A percentile compares a stretch with the other conserved stretches of the same genome.
phyloP scores from a whole-genome alignment of 1,284 basidiomycete genomes.

The Cryptococcus sp. region DNA sequence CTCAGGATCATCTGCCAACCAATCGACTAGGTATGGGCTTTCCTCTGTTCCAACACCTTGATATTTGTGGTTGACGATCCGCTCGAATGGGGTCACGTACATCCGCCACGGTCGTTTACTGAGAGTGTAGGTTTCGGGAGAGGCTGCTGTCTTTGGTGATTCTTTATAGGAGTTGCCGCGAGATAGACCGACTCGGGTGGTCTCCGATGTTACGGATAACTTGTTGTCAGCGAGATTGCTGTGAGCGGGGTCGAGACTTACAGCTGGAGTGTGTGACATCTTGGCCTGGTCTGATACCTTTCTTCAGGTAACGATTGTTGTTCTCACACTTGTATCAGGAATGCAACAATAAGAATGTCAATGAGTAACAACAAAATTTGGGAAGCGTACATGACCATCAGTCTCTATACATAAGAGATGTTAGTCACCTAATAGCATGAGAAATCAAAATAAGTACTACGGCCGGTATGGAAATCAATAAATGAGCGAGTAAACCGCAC shows the following conservation, averaged over 20 bases:
- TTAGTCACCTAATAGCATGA: no score
- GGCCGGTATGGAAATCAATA: no score
- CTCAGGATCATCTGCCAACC: constrained; percentile 33
- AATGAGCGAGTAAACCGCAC: no score
- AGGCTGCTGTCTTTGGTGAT: neutral
- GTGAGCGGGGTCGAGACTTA: neutral
- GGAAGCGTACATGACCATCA: no score
- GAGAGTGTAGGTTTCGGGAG: constrained; percentile 23
- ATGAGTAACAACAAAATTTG: no score
- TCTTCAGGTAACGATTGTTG: neutral
- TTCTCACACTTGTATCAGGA: no score
- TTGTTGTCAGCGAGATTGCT: neutral
- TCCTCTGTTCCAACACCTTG: constrained; percentile 44
- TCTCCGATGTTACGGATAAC: constrained; percentile 4
- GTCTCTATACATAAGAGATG: no score
- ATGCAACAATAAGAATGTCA: no score
- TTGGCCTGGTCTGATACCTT: neutral
- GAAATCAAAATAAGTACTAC: no score
- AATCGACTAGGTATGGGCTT: constrained; percentile 48
- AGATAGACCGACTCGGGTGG: constrained; percentile 7
- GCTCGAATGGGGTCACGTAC: constrained; percentile 42
- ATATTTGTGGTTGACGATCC: constrained; percentile 43
- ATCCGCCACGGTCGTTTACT: constrained; percentile 35
- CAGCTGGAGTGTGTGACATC: neutral
- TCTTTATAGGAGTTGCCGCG: neutral